phyloP scores from a whole-genome alignment of 2,329 filamentous ascomycete species.

The Laburnicola sp. region DNA sequence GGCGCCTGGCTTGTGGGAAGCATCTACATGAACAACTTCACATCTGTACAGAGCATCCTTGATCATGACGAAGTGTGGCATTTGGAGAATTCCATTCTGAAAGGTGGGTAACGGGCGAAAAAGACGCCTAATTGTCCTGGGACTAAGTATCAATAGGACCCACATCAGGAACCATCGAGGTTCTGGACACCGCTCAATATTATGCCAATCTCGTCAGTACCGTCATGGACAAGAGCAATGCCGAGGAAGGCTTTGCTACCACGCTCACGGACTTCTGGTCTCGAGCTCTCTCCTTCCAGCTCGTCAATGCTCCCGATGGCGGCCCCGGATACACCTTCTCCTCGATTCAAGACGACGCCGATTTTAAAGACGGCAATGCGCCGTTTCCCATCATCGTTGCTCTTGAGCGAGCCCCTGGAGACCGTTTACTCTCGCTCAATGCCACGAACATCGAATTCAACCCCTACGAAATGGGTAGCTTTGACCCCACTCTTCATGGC shows the following conservation, averaged over 20 bases:
- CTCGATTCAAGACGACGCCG: slow-evolving; percentile 66
- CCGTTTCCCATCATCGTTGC: slow-evolving; percentile 76
- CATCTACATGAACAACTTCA: slow-evolving; percentile 77
- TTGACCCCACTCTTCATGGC: slow-evolving; percentile 70
- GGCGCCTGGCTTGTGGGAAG: slow-evolving; percentile 86
- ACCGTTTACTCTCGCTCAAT: slow-evolving; percentile 66
- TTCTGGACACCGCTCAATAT: slow-evolving; percentile 63
- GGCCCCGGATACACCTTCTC: slow-evolving; percentile 77
- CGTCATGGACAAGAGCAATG: slow-evolving; percentile 64
- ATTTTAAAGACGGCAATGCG: slow-evolving; percentile 65
- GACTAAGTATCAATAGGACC: slow-evolving; percentile 47
- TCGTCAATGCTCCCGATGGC: slow-evolving; percentile 75
- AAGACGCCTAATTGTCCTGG: neutral
- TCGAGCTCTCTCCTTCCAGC: slow-evolving; percentile 81
- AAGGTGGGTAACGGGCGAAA: slow-evolving; percentile 43
- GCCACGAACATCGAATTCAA: slow-evolving; percentile 78
- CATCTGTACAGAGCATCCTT: slow-evolving; percentile 63
- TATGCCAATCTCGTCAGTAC: slow-evolving; percentile 62
- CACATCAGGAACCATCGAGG: slow-evolving; percentile 52
- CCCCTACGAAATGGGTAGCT: slow-evolving; percentile 77
- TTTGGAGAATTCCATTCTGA: slow-evolving; percentile 63
- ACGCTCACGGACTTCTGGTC: slow-evolving; percentile 89
- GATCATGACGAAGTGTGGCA: slow-evolving; percentile 60
- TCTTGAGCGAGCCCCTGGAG: slow-evolving; percentile 66
- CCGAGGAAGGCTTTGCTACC: slow-evolving; percentile 63